phyloP scores from a whole-genome alignment of 345 rosid species.

The Syzygium aromaticum region DNA sequence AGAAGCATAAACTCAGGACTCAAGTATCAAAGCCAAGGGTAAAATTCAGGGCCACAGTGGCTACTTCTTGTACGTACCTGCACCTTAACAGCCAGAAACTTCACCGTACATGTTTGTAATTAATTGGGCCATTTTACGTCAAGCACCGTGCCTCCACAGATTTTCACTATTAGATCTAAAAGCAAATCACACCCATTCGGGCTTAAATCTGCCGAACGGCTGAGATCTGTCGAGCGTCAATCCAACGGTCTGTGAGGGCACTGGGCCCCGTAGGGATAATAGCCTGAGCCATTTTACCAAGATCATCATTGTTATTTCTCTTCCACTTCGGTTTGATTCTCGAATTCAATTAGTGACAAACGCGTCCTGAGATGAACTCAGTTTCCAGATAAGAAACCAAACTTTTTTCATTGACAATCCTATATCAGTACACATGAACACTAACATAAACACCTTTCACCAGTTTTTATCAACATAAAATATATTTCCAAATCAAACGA shows the following conservation, averaged over 20 bases:
- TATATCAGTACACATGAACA: background rate
- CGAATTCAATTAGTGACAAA: background rate
- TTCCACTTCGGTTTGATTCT: background rate
- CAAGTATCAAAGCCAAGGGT: conserved; percentile 53
- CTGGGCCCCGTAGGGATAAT: background rate
- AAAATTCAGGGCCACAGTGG: background rate
- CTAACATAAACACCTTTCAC: background rate
- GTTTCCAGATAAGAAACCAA: background rate
- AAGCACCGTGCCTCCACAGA: background rate
- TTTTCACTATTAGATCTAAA: background rate
- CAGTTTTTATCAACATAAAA: background rate
- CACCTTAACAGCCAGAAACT: background rate
- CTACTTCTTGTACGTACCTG: background rate
- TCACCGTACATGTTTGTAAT: background rate
- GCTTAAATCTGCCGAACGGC: background rate
- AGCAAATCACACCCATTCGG: background rate
- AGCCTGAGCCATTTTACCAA: background rate
- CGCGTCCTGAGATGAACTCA: background rate
- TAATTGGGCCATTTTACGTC: background rate
- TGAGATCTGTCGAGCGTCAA: background rate
- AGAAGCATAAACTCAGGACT: conserved; percentile 34
- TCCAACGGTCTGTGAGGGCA: background rate
- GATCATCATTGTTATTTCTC: background rate
- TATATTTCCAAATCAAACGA: background rate
- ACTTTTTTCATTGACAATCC: background rate